Evolutionary conservation across 73 alveolate genomes (phyloP), one percentile per base, ranked within the genome.

Genomic region (Tetrahymena borealis): DNA sequence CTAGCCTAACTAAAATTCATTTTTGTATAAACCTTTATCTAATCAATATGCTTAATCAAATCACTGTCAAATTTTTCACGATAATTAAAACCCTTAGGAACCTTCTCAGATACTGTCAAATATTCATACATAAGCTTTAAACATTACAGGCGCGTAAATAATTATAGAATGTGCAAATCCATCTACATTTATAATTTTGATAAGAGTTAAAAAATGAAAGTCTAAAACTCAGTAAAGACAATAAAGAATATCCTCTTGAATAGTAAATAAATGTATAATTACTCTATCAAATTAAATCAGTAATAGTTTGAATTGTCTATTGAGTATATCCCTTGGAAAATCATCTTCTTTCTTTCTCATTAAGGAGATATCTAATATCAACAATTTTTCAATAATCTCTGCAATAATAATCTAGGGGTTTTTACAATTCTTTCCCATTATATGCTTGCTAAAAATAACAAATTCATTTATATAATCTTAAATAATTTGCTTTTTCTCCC

Each of bases 141-240:
- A n/a, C 85, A 60, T n/a, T 60, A 60, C n/a, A 60, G 85, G 85
- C 85, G 85, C 85, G 85, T 60, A 20, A 60, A 60, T 60, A 60
- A 60, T 60, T 60, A 60, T 32, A 60, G n/a, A 18, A 60, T 60
- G 85, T 60, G 85, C 16, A 60, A n/a, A 9, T 60, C 85, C 85
- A 60, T 60, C 85, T 60, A 60, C 28, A 24, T 20, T 60, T 60
- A n/a, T n/a, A n/a, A n/a, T n/a, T n/a, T n/a, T n/a, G n/a, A n/a
- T n/a, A n/a, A n/a, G n/a, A n/a, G n/a, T n/a, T n/a, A n/a, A n/a
- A n/a, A n/a, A 60, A 60, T 13, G 5, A 60, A 20, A 60, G 0
- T 7, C 9, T n/a, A n/a, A 7, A 5, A 42, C 24, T n/a, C 7
- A 60, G 28, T 60, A 10, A 60, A 60, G 4, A 11, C 20, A 60